Conservation (phyloP, 2,329 filamentous ascomycete genomes). For the Blumeriella jaapii region DNA sequence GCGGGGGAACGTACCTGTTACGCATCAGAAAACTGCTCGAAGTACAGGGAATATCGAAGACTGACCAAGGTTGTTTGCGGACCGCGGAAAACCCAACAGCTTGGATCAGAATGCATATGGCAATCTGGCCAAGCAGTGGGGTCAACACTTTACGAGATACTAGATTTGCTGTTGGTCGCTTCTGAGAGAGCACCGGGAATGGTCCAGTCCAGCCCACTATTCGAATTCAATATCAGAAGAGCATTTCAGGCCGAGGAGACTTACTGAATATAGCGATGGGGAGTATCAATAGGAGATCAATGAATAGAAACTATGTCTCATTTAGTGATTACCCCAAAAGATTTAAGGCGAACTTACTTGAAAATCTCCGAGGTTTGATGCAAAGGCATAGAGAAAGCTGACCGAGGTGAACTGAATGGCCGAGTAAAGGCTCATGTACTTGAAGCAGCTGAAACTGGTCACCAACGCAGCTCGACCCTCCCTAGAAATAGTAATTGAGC, state of each 20-base stretch:
- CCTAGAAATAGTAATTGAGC: slow-evolving; percentile 28
- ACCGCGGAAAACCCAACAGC: slow-evolving; percentile 63
- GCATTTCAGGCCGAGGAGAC: slow-evolving; percentile 19
- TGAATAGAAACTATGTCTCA: slow-evolving; percentile 64
- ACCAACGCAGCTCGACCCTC: slow-evolving; percentile 90
- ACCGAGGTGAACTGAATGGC: slow-evolving; percentile 99
- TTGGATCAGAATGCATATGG: slow-evolving; percentile 68
- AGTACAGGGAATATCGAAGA: neutral
- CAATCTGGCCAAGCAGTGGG: slow-evolving; percentile 80
- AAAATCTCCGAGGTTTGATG: slow-evolving; percentile 91
- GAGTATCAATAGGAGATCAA: slow-evolving; percentile 83
- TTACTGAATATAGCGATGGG: slow-evolving; percentile 91
- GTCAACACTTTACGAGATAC: slow-evolving; percentile 88
- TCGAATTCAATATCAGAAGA: slow-evolving; percentile 35
- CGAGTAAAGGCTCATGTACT: slow-evolving; percentile 98
- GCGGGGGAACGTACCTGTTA: slow-evolving; percentile 63
- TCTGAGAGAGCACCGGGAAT: slow-evolving; percentile 63
- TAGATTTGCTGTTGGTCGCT: slow-evolving; percentile 82
- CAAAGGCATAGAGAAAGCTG: slow-evolving; percentile 88
- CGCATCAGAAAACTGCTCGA: neutral
- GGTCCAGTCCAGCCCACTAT: slow-evolving; percentile 89
- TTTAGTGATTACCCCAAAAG: neutral
- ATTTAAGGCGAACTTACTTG: slow-evolving; percentile 40
- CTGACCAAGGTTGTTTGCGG: slow-evolving; percentile 65
- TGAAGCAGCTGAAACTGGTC: slow-evolving; percentile 99